Percentiles rank a stretch among this genome's conserved stretches.
Evolutionary conservation across 805 yeast species (phyloP).

Genomic region (Lipomyces chichibuensis): DNA sequence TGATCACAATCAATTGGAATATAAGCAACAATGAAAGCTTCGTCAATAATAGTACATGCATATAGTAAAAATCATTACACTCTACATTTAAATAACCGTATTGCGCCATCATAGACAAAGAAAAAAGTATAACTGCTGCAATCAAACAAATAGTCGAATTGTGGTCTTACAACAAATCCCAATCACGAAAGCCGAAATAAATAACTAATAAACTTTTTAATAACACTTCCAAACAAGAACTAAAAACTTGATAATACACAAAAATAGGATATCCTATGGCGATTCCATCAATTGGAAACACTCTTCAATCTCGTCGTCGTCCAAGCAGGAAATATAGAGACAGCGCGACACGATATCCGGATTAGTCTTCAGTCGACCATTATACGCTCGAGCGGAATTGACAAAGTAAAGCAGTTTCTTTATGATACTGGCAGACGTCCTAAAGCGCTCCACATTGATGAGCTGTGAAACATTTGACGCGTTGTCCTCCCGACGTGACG

Average conservation of each 20-base stretch:
- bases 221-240: background rate
- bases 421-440: slow-evolving; percentile 74
- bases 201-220: background rate
- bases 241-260: background rate
- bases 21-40: background rate
- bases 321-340: slow-evolving; percentile 72
- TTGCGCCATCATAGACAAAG: background rate
- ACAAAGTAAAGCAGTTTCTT: slow-evolving; percentile 77
- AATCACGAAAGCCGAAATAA: background rate
- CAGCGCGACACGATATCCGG: slow-evolving; percentile 79
- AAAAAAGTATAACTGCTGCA: background rate
- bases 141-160: background rate
- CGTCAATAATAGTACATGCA: background rate
- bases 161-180: slow-evolving; percentile 3
- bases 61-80: background rate
- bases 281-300: slow-evolving; percentile 47
- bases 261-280: slow-evolving; percentile 8
- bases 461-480: slow-evolving; percentile 39
- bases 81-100: background rate
- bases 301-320: slow-evolving; percentile 59
- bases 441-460: slow-evolving; percentile 77
- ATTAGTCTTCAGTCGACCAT: slow-evolving; percentile 50
- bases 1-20: background rate
- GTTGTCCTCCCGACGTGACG: background rate
- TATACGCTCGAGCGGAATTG: slow-evolving; percentile 79